Evolutionary conservation across 2,329 filamentous ascomycete species (phyloP).

Genomic region (Fusarium guadeloupense): DNA sequence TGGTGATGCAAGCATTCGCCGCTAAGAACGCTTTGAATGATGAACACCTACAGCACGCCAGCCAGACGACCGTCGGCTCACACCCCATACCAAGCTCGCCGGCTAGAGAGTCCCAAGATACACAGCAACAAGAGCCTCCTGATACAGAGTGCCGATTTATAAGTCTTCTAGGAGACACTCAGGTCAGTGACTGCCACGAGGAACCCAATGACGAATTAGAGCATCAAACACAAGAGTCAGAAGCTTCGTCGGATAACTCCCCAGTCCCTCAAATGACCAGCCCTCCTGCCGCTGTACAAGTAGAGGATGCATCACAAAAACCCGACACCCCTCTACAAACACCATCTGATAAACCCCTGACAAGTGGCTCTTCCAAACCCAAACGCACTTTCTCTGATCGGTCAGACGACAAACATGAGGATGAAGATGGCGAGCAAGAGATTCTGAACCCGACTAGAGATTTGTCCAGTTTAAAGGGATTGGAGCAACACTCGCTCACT

Average conservation of each 20-base stretch:
- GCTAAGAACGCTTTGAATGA: background rate
- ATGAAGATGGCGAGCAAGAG: background rate
- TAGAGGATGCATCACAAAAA: background rate
- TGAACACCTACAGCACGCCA: conserved; percentile 4
- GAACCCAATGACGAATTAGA: background rate
- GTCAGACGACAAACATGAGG: background rate
- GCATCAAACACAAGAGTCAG: background rate
- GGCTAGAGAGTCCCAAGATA: background rate
- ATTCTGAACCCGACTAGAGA: conserved; percentile 13
- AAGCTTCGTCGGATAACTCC: background rate
- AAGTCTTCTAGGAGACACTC: conserved; percentile 16
- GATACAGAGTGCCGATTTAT: background rate
- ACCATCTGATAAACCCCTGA: background rate
- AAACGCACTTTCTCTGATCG: conserved; percentile 38
- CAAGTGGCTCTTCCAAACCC: background rate
- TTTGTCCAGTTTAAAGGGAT: conserved; percentile 26
- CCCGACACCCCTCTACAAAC: background rate
- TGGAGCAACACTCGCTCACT: conserved; percentile 33
- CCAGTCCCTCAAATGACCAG: background rate
- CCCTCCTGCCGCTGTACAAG: background rate
- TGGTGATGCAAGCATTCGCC: conserved; percentile 58
- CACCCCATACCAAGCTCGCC: conserved; percentile 9
- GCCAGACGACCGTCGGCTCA: conserved; percentile 29
- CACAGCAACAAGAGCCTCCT: background rate
- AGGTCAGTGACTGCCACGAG: background rate